Percentiles rank a stretch among this genome's conserved stretches.
These are phyloP conservation scores for Phytophthora europaea DNA, from an alignment of 352 stramenopile genomes.

Conservation along the genomic window DNA sequence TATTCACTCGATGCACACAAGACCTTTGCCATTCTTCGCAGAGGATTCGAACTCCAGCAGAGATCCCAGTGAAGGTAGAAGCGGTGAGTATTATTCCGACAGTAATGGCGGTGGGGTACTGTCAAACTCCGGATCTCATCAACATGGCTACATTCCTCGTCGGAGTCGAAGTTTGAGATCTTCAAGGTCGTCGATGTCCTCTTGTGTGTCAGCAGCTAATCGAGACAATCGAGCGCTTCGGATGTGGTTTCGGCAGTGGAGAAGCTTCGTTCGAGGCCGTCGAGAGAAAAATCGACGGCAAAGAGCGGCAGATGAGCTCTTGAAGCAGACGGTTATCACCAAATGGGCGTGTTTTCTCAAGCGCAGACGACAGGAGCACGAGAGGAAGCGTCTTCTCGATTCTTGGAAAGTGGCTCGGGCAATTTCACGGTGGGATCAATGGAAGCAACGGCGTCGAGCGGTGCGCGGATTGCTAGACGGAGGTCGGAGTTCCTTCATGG, in stretches of 20 bases:
- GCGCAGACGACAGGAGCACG: slow-evolving; percentile 14
- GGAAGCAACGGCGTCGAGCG: slow-evolving; percentile 2
- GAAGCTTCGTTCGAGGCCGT: slow-evolving; percentile 25
- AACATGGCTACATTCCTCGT: slow-evolving; percentile 5
- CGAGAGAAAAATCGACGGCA: slow-evolving; percentile 25
- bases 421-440: slow-evolving; percentile 9
- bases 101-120: neutral
- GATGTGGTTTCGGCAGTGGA: slow-evolving; percentile 47
- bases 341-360: slow-evolving; percentile 27
- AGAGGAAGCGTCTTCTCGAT: slow-evolving; percentile 26
- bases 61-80: slow-evolving; percentile 10
- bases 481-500: slow-evolving; percentile 33
- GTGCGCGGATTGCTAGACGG: slow-evolving; percentile 19
- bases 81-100: slow-evolving; percentile 2
- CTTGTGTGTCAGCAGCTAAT: neutral
- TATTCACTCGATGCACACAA: slow-evolving; percentile 5
- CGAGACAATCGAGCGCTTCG: slow-evolving; percentile 15
- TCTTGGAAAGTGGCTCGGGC: slow-evolving; percentile 29
- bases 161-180: neutral
- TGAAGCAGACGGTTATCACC: slow-evolving; percentile 34
- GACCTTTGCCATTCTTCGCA: neutral
- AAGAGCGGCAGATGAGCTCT: slow-evolving; percentile 17
- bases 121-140: slow-evolving; percentile 2
- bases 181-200: slow-evolving; percentile 3
- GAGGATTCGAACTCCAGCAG: slow-evolving; percentile 13